Evolutionary conservation across 2,329 filamentous ascomycete genomes (phyloP).

Genomic region (Aspergillus sp.): DNA sequence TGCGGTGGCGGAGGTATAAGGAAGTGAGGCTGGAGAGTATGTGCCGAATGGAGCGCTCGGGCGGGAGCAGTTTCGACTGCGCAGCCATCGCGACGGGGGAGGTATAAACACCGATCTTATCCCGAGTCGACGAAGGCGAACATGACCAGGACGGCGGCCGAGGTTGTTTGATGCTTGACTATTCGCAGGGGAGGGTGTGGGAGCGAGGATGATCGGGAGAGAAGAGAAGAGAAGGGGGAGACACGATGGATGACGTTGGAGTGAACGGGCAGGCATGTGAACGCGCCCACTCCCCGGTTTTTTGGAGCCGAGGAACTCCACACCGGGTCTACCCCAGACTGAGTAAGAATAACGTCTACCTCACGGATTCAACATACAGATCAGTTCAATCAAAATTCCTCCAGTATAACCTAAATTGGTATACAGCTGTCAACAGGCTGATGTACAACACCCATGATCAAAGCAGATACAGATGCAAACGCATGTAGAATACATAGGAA

Average conservation of each 20-base stretch:
- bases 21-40: conserved; percentile 65
- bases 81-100: conserved; percentile 58
- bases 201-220: not conserved
- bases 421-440: too few species aligned
- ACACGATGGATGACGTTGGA: conserved; percentile 3
- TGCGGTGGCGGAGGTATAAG: conserved; percentile 76
- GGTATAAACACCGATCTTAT: conserved; percentile 12
- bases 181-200: not conserved
- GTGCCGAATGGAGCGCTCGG: conserved; percentile 63
- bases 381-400: too few species aligned
- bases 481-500: too few species aligned
- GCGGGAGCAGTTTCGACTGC: conserved; percentile 68
- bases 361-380: too few species aligned
- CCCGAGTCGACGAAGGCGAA: conserved; percentile 19
- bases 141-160: conserved; percentile 14
- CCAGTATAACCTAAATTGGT: not conserved
- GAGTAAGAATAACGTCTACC: not conserved
- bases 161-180: not conserved
- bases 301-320: conserved; percentile 6
- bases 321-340: not conserved
- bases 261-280: conserved; percentile 14
- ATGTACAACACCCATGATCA: too few species aligned
- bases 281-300: conserved; percentile 9
- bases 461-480: too few species aligned
- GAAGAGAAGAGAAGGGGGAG: not conserved